These are phyloP conservation scores for Avena insularis DNA, from an alignment of 176 grass and related monocot species.

Conservation along the genomic window DNA sequence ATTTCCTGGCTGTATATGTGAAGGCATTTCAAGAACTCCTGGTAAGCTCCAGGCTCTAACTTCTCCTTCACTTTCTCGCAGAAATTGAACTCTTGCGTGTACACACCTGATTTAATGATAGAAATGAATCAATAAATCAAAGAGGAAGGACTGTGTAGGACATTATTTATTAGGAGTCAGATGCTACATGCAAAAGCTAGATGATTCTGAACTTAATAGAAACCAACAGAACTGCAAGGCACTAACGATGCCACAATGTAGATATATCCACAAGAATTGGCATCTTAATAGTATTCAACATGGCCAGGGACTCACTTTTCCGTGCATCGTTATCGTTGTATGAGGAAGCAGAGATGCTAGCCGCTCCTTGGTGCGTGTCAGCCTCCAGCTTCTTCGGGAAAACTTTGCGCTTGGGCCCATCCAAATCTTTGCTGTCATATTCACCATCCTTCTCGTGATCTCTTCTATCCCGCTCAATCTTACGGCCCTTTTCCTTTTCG, in stretches of 20 bases:
- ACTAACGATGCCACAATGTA: slow-evolving; percentile 12
- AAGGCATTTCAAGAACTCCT: slow-evolving; percentile 93
- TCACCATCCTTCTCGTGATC: slow-evolving; percentile 67
- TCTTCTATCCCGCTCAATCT: slow-evolving; percentile 57
- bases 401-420: slow-evolving; percentile 37
- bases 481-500: slow-evolving; percentile 58
- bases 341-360: slow-evolving; percentile 56
- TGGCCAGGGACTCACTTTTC: slow-evolving; percentile 60
- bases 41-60: slow-evolving; percentile 69
- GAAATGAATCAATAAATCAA: slow-evolving; percentile 18
- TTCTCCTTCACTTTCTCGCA: slow-evolving; percentile 85
- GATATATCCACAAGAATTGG: not conserved
- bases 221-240: slow-evolving; percentile 20
- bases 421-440: slow-evolving; percentile 37
- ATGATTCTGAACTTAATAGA: slow-evolving; percentile 24
- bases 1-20: slow-evolving; percentile 89
- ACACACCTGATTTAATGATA: slow-evolving; percentile 54
- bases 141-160: slow-evolving; percentile 8
- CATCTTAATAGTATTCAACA: slow-evolving; percentile 15
- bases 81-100: slow-evolving; percentile 70
- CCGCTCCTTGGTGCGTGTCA: slow-evolving; percentile 42
- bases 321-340: slow-evolving; percentile 75
- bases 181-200: not conserved
- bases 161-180: not conserved
- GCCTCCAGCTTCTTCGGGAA: slow-evolving; percentile 41